Conservation (phyloP, 116 monocot genomes). For the Cymodocea nodosa region DNA sequence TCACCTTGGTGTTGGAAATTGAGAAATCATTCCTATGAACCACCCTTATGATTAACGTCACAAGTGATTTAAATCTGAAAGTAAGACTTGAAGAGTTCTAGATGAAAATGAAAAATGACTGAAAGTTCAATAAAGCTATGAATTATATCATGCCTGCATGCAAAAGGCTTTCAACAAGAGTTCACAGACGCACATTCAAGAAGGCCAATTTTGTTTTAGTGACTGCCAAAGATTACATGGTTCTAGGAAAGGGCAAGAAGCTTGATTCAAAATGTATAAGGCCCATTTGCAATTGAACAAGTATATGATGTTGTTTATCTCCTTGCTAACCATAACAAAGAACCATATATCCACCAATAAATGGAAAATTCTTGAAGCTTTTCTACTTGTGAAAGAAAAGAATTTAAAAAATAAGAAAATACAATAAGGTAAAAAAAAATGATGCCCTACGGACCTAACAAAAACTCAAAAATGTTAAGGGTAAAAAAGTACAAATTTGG, state of each 20-base stretch:
- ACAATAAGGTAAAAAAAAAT: background rate
- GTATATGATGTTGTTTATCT: background rate
- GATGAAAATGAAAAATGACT: background rate
- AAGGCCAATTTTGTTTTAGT: background rate
- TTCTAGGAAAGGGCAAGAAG: background rate
- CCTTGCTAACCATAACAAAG: background rate
- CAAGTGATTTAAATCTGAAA: background rate
- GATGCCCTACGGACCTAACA: background rate
- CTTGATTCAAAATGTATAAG: background rate
- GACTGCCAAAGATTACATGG: background rate
- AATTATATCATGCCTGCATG: background rate
- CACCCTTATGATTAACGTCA: background rate
- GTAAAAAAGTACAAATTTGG: too few species aligned
- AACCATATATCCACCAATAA: background rate
- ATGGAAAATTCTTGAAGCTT: background rate
- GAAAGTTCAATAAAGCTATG: background rate
- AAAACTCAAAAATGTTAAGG: too few species aligned
- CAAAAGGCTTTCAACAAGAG: background rate
- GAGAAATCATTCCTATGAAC: background rate
- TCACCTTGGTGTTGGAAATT: background rate
- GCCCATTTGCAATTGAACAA: background rate
- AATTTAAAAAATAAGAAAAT: background rate
- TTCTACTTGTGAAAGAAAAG: too few species aligned
- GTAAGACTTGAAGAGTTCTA: background rate
- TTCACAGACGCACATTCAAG: background rate